Conservation (phyloP, 2,329 filamentous ascomycete genomes). For the Eutypella sp. region DNA sequence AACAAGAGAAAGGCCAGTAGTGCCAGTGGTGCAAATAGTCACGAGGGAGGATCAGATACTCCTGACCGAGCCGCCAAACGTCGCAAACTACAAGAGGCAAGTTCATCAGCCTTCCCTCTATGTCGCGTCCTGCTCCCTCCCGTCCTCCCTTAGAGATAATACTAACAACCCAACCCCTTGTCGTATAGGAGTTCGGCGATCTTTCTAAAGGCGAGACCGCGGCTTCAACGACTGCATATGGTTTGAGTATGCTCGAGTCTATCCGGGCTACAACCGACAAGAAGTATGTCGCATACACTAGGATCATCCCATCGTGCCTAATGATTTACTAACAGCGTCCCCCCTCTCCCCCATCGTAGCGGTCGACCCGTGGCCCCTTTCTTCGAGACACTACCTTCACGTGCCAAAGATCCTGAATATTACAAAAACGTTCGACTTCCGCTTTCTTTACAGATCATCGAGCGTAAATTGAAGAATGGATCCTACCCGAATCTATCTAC, state of each 20-base stretch:
- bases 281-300: slow-evolving; percentile 53
- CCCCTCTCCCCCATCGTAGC: slow-evolving; percentile 37
- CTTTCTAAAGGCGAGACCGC: slow-evolving; percentile 54
- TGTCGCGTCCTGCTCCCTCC: slow-evolving; percentile 2
- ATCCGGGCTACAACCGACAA: slow-evolving; percentile 76
- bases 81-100: slow-evolving; percentile 48
- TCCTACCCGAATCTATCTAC: slow-evolving; percentile 67
- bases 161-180: slow-evolving; percentile 9
- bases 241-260: slow-evolving; percentile 68
- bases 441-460: slow-evolving; percentile 71
- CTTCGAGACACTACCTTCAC: slow-evolving; percentile 68
- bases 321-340: too few relatives aligned
- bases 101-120: slow-evolving; percentile 12
- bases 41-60: slow-evolving; percentile 35
- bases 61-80: slow-evolving; percentile 53
- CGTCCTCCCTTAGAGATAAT: neutral
- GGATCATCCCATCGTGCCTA: too few relatives aligned
- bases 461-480: slow-evolving; percentile 64
- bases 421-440: slow-evolving; percentile 74
- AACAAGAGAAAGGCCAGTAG: slow-evolving; percentile 50
- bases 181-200: slow-evolving; percentile 38
- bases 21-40: slow-evolving; percentile 39
- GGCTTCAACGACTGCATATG: slow-evolving; percentile 66
- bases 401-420: slow-evolving; percentile 64
- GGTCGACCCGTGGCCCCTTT: slow-evolving; percentile 69